These are phyloP conservation scores for Hemileia vastatrix DNA, from an alignment of 1,284 basidiomycete genomes.

Conservation along the genomic window DNA sequence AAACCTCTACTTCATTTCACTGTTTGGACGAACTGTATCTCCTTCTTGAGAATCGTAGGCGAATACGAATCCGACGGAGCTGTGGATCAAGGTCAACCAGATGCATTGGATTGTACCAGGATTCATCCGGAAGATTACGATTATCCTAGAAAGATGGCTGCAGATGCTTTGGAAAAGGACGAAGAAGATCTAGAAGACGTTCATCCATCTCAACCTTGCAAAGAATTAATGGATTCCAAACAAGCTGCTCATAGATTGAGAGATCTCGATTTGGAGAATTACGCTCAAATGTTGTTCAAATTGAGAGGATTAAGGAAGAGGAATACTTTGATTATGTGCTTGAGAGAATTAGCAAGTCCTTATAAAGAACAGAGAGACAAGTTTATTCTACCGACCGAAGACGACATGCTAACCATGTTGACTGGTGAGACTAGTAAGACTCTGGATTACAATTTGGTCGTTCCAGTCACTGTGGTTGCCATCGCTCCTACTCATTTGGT, in stretches of 20 bases:
- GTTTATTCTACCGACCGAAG: slow-evolving; percentile 61
- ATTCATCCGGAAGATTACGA: slow-evolving; percentile 98
- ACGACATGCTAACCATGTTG: slow-evolving; percentile 90
- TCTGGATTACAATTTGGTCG: slow-evolving; percentile 65
- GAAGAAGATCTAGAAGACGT: slow-evolving; percentile 78
- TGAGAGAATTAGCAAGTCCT: slow-evolving; percentile 73
- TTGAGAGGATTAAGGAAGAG: no score
- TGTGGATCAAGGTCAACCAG: no score
- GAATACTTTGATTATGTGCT: slow-evolving; percentile 74
- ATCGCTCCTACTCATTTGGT: slow-evolving; percentile 51
- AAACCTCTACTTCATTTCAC: slow-evolving; percentile 62
- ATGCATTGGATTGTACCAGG: slow-evolving; percentile 87
- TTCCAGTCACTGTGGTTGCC: slow-evolving; percentile 68
- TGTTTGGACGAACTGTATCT: slow-evolving; percentile 81
- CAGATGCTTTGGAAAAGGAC: slow-evolving; percentile 86
- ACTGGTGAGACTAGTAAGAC: slow-evolving; percentile 80
- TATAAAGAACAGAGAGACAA: slow-evolving; percentile 65
- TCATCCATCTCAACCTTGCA: slow-evolving; percentile 71
- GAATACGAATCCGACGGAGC: slow-evolving; percentile 58
- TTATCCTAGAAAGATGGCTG: slow-evolving; percentile 94
- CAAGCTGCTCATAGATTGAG: slow-evolving; percentile 72
- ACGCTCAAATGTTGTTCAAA: slow-evolving; percentile 74
- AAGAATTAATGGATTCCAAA: slow-evolving; percentile 72
- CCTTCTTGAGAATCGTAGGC: slow-evolving; percentile 75
- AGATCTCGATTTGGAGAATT: slow-evolving; percentile 89